These are phyloP conservation scores for Aphanomyces euteiches DNA, from an alignment of 352 stramenopile genomes.

Conservation along the genomic window DNA sequence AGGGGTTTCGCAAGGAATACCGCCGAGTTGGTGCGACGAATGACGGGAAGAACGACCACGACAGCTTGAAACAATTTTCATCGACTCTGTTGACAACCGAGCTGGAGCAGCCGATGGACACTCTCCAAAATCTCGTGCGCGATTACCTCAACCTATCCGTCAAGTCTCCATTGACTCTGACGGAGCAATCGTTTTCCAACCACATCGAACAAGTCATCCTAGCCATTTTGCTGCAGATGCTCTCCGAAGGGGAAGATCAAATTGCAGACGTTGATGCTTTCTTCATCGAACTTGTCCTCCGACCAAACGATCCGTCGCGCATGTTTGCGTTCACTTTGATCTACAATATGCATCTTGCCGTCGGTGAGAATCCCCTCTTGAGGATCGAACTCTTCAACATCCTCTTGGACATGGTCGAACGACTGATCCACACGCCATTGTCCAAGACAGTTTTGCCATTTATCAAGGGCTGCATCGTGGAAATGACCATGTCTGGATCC, in stretches of 20 bases:
- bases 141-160: not conserved
- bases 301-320: not conserved
- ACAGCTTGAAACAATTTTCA: not conserved
- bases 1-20: not conserved
- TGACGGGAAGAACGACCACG: not conserved
- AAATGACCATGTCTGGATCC: not conserved
- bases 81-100: not conserved
- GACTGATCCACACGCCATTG: not conserved
- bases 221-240: not conserved
- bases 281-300: slow-evolving; percentile 23
- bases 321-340: slow-evolving; percentile 7
- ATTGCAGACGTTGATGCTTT: slow-evolving; percentile 8
- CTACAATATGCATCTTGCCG: not conserved
- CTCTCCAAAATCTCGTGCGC: not conserved
- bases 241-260: not conserved
- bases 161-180: slow-evolving; percentile 8
- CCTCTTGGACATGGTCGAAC: slow-evolving; percentile 17
- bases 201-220: slow-evolving; percentile 6
- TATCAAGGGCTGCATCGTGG: not conserved
- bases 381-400: slow-evolving; percentile 18
- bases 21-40: not conserved
- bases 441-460: not conserved
- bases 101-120: slow-evolving; percentile 12
- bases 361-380: not conserved
- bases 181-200: not conserved